Base-by-base conservation (phyloP, 2,329 filamentous ascomycete genomes). In the Pseudocercospora eumusae region DNA sequence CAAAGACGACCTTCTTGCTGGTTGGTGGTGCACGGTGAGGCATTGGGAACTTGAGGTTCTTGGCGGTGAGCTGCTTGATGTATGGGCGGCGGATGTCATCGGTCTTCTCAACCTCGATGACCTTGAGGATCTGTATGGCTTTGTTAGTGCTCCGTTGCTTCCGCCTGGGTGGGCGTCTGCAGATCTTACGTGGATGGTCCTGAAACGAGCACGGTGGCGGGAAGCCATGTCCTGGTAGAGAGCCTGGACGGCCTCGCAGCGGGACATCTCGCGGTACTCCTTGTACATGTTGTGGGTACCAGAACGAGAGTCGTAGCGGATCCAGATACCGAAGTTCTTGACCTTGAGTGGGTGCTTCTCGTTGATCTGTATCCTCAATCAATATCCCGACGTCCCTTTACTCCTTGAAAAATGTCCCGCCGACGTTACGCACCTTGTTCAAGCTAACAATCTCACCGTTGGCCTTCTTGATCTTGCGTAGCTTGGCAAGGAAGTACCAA, bases 221-320 rank as follows among this genome's bases (percentile, higher is more conserved):
- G 96, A 93, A 75, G 95, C 92, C 95, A 99, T 98, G 86, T 99
- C 95, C 83, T 95, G 91, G 90, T 99, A 99, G 79, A 99, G 88
- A 74, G 93, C 84, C 84, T 98, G 91, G 77, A 98, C 93, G 72
- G 95, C 95, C 74, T 95, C 93, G 77, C 89, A 91, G 82, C 95
- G 88, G 80, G 91, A 93, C 87, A 98, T 91, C 87, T 98, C 95
- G 80, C 95, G 91, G 90, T 97, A 98, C 89, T 99, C 95, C 89
- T 98, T 98, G 92, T 99, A 99, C 95, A 99, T 99, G 90, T 99
- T 99, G 92, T 99, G 95, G 77, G 95, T 99, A 76, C 95, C 95
- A 76, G 95, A 98, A 83, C 95, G 93, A 68, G 96, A 99, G 85
- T 99, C 93, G 86, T 99, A 99, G 80, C 96, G 93, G 84, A 99